A percentile compares a stretch with the other conserved stretches of the same genome.
phyloP scores from a whole-genome alignment of 2,329 filamentous ascomycete genomes.

The Coniochaeta prunicola region DNA sequence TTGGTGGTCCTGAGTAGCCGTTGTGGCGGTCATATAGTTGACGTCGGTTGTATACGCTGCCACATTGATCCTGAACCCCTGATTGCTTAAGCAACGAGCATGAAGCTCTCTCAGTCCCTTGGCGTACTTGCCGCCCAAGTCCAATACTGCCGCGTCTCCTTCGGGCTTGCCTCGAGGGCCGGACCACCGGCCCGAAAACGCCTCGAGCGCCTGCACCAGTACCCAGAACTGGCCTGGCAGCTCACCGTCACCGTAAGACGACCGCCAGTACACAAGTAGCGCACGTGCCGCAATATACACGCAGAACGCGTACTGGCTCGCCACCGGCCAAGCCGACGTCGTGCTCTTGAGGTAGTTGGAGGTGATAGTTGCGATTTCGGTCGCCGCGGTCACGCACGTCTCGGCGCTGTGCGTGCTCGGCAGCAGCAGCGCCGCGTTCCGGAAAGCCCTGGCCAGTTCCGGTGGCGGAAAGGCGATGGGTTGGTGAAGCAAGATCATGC shows the following conservation, averaged over 20 bases:
- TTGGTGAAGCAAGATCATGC: constrained; percentile 39
- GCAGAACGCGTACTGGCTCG: constrained; percentile 34
- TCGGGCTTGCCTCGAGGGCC: background rate
- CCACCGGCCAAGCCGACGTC: constrained; percentile 13
- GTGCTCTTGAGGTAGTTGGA: constrained; percentile 33
- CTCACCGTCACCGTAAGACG: constrained; percentile 9
- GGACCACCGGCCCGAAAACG: constrained; percentile 14
- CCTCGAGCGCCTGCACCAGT: constrained; percentile 18
- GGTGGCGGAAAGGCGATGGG: constrained; percentile 32
- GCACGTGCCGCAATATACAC: constrained; percentile 35
- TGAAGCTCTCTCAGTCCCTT: constrained; percentile 3
- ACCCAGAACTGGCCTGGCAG: constrained; percentile 17
- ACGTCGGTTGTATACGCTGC: background rate
- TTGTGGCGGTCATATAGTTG: background rate
- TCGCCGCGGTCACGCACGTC: constrained; percentile 34
- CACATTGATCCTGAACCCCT: background rate
- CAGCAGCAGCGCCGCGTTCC: constrained; percentile 18
- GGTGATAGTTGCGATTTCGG: constrained; percentile 35
- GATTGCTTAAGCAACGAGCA: background rate
- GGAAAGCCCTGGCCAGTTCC: constrained; percentile 14
- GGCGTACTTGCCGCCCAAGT: constrained; percentile 14
- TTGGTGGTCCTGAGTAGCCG: background rate
- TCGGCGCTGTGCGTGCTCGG: constrained; percentile 36
- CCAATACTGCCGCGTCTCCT: background rate
- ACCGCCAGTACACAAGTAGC: constrained; percentile 25